These are phyloP conservation scores for Venturia pyrina DNA, from an alignment of 2,329 filamentous ascomycete species.

Conservation along the genomic window DNA sequence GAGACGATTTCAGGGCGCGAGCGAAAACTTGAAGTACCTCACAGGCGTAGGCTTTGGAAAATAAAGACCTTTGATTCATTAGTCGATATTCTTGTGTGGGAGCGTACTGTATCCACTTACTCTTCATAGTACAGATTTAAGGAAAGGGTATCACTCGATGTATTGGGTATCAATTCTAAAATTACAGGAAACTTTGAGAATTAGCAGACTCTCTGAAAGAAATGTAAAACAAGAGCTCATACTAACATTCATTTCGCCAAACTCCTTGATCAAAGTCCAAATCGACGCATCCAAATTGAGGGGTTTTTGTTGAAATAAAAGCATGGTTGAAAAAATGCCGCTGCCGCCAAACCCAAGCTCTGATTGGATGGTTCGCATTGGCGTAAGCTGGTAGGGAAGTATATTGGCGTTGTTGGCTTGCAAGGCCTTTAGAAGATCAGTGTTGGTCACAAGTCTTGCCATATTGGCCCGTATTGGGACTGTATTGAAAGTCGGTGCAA, in stretches of 20 bases:
- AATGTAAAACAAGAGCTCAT: slow-evolving; percentile 10
- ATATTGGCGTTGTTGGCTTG: slow-evolving; percentile 53
- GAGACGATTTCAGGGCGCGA: not conserved
- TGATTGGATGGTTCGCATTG: slow-evolving; percentile 60
- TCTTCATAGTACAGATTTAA: slow-evolving; percentile 6
- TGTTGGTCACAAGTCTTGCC: slow-evolving; percentile 37
- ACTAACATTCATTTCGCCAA: slow-evolving; percentile 56
- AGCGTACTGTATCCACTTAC: not conserved
- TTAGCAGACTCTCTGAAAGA: not conserved
- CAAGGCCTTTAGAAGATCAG: slow-evolving; percentile 48
- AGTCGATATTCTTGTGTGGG: not conserved
- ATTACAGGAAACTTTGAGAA: slow-evolving; percentile 12
- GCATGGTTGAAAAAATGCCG: slow-evolving; percentile 66
- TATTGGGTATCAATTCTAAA: slow-evolving; percentile 13
- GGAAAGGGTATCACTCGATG: slow-evolving; percentile 8
- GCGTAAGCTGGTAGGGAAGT: slow-evolving; percentile 62
- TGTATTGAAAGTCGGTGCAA: slow-evolving; percentile 92
- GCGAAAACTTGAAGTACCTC: slow-evolving; percentile 2
- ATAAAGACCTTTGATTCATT: not conserved
- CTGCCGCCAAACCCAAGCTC: slow-evolving; percentile 35
- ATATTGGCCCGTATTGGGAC: slow-evolving; percentile 58
- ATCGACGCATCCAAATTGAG: slow-evolving; percentile 34
- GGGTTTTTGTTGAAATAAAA: slow-evolving; percentile 63
- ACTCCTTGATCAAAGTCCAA: slow-evolving; percentile 42
- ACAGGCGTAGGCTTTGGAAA: not conserved